phyloP scores from a whole-genome alignment of 225 moss, liverwort and hornwort genomes.

The Takakia lepidozioides region DNA sequence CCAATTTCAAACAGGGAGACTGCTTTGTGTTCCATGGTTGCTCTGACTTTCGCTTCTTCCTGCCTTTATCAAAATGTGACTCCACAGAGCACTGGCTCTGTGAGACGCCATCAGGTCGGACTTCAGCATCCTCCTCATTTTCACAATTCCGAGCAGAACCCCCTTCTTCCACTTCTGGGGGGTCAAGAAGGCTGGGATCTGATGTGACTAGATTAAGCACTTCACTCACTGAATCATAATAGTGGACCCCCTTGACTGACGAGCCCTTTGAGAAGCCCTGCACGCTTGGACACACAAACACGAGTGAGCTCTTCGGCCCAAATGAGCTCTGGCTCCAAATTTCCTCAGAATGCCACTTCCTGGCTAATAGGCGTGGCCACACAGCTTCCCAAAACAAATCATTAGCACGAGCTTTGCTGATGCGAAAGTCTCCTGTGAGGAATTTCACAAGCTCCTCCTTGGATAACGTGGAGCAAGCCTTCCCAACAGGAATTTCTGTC shows the following conservation, averaged over 20 bases:
- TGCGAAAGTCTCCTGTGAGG: slow-evolving; percentile 31
- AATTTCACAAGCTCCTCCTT: slow-evolving; percentile 28
- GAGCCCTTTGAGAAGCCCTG: slow-evolving; percentile 15
- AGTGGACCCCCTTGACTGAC: slow-evolving; percentile 27
- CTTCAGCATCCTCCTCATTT: not conserved
- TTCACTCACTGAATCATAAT: slow-evolving; percentile 38
- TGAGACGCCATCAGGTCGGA: not conserved
- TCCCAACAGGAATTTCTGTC: slow-evolving; percentile 12
- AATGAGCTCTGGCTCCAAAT: slow-evolving; percentile 12
- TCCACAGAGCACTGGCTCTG: no score
- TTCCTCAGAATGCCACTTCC: slow-evolving; percentile 34
- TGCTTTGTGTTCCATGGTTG: not conserved
- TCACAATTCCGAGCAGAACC: not conserved
- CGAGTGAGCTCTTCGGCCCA: slow-evolving; percentile 17
- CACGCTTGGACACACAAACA: slow-evolving; percentile 32
- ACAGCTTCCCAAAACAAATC: slow-evolving; percentile 52
- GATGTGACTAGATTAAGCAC: slow-evolving; percentile 35
- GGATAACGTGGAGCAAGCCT: slow-evolving; percentile 24
- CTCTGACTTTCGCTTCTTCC: no score
- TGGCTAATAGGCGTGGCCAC: slow-evolving; percentile 39
- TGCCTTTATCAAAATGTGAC: no score
- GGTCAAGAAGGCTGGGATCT: slow-evolving; percentile 25
- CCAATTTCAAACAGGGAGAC: not conserved
- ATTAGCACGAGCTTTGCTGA: slow-evolving; percentile 32
- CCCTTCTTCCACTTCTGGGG: slow-evolving; percentile 1